Evolutionary conservation across 306 rosid genomes (phyloP), one percentile per base, ranked within the genome.

Genomic region (Prunus davidiana): DNA sequence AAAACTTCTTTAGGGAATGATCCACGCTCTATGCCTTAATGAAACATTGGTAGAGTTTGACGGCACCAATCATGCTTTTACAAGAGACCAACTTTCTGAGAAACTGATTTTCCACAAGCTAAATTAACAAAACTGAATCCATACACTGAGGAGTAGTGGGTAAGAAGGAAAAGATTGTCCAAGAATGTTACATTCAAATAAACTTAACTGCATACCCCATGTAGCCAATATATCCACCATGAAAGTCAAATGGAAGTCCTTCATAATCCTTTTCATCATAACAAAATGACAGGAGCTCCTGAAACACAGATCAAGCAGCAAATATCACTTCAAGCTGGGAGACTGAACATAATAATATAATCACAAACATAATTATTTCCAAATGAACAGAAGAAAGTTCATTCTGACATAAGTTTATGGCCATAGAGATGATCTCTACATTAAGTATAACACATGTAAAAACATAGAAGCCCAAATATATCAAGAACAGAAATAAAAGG

Each of bases 171-270:
- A 52, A 13, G 25, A 50, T 67, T 4, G 76, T 68, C 61, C 47
- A 55, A 47, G 19, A 66, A 32, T 47, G n/a, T 13, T 27, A 69
- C 24, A 28, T 66, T 51, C 43, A 62, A 77, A 80, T 18, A 80
- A 70, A 67, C 77, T 41, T 52, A 49, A 75, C 73, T 78, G 84
- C 98, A 69, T 89, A 96, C 98, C 99, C 99, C 1, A 96, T 79
- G 83, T 92, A 96, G 85, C 99, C 99, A 79, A 96, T 81, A 86
- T 85, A 96, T 87, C 99, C 99, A 58, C 99, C 93, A 67, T 89
- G 88, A 76, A 96, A 96, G 83, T 96, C 98, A 74, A 96, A 96
- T 10, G 99, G 99, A 65, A 96, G 82, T 47, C 88, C 93, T 81
- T 90, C 91, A 67, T 80, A 91, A 78, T 96, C 98, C 66, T 81